Base-by-base conservation (phyloP, 225 moss, liverwort and hornwort species). In the Marchantia paleacea region DNA sequence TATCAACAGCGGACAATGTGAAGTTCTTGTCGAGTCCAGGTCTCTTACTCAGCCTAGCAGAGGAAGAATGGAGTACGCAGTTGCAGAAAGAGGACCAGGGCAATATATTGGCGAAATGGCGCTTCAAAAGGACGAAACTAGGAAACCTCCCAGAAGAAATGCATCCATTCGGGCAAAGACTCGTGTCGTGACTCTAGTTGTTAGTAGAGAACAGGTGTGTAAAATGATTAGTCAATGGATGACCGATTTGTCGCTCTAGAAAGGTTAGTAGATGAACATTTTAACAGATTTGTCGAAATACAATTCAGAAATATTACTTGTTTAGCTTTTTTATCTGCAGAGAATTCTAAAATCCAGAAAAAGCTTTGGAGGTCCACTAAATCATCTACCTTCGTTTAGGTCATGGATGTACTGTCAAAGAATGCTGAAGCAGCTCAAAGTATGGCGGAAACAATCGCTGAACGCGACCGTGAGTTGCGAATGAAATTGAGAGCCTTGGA, bases 1-100 rank as follows among this genome's bases (percentile, higher is more conserved):
- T 50, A 90, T 90, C 75, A 85, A 85, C 57, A 86, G 85, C 74
- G 88, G 90, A 83, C 84, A 85, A 79, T 90, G 88, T 77, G 88
- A 88, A 82, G 88, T 88, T 13, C 72, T 90, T 48, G 85, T 88
- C 24, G 88, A 88, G 72, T 86, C 88, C 30, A 82, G 85, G 64
- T 83, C 88, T 7, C 72, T 84, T 3, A 74, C 86, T 15, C 86
- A 90, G 62, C 83, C 84, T 15, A 85, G 83, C 62, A 85, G 85
- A 83, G 88, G 82, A 60, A 83, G 81, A 81, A 87, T 87, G 85
- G 89, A 89, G 49, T 89, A 89, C 65, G 84, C 82, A 10, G 85
- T 89, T 63, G 89, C 87, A 78, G 86, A 85, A 50, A 75, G 89
- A 84, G 89, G 87, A 54, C 85, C 89, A 65, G 89, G 89, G 30